Evolutionary conservation across 108 stramenopile genomes (phyloP).

Genomic region (Nannochloropsis salina): DNA sequence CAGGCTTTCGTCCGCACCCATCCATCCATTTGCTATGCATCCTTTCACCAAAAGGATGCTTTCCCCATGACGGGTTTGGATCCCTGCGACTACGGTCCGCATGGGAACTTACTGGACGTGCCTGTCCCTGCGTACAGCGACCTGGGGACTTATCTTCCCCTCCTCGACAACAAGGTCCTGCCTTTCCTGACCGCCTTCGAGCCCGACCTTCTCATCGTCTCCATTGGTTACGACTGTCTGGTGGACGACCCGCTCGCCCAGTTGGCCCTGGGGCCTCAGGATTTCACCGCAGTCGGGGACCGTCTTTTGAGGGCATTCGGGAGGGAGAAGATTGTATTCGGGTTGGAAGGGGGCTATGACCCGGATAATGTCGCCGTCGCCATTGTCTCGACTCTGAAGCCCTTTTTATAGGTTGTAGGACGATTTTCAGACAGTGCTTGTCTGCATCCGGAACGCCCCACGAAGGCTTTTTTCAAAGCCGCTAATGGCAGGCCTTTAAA

Average conservation of each 20-base stretch:
- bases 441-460: no score
- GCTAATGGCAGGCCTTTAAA: no score
- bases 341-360: conserved; percentile 56
- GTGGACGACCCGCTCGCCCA: conserved; percentile 46
- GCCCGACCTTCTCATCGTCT: conserved; percentile 43
- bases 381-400: conserved; percentile 18
- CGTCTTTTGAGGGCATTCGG: conserved; percentile 39
- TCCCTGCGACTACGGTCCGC: not conserved
- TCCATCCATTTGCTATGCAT: conserved; percentile 33
- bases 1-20: conserved; percentile 41
- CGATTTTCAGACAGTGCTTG: no score
- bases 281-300: conserved; percentile 60
- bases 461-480: no score
- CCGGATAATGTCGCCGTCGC: conserved; percentile 23
- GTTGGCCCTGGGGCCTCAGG: conserved; percentile 32
- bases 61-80: conserved; percentile 48
- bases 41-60: conserved; percentile 43
- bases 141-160: not conserved
- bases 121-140: conserved; percentile 26
- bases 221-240: conserved; percentile 44
- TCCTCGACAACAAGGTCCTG: conserved; percentile 23
- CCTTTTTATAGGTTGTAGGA: not conserved
- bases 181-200: not conserved
- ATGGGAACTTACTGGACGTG: conserved; percentile 30
- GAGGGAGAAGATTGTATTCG: conserved; percentile 70